phyloP scores from a whole-genome alignment of 352 stramenopile species.

The Pythium guiyangense region DNA sequence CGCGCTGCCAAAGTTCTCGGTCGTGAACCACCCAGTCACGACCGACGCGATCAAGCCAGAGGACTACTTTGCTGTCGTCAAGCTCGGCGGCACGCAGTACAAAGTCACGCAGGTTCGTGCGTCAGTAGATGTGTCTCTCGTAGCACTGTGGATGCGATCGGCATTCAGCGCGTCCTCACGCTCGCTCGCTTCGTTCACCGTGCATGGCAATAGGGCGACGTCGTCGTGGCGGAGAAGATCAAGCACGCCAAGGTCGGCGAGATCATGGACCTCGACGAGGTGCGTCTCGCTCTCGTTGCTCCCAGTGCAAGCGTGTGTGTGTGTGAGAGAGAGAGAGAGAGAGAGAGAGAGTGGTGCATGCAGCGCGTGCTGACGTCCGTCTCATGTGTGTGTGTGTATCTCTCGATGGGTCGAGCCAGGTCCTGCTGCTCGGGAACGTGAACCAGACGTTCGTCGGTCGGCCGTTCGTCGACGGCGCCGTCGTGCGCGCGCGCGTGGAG shows the following conservation, averaged over 20 bases:
- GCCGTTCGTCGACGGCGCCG: slow-evolving; percentile 62
- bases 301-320: neutral
- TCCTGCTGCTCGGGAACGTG: slow-evolving; percentile 77
- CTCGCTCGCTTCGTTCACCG: too few species aligned
- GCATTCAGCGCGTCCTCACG: neutral
- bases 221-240: slow-evolving; percentile 83
- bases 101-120: slow-evolving; percentile 73
- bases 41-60: slow-evolving; percentile 56
- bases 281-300: slow-evolving; percentile 2
- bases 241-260: slow-evolving; percentile 82
- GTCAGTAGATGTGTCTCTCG: neutral
- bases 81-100: slow-evolving; percentile 82
- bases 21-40: slow-evolving; percentile 77
- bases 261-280: slow-evolving; percentile 79
- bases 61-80: slow-evolving; percentile 83
- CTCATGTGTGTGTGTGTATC: neutral
- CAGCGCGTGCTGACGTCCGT: too few species aligned
- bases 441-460: slow-evolving; percentile 82
- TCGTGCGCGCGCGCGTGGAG: slow-evolving; percentile 76
- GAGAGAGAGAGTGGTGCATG: too few species aligned
- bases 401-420: slow-evolving; percentile 19
- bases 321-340: too few species aligned
- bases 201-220: slow-evolving; percentile 40
- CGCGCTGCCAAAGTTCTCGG: slow-evolving; percentile 43
- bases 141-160: neutral